These are phyloP conservation scores for Xylaria cubensis DNA, from an alignment of 495 filamentous ascomycete species.

Conservation along the genomic window DNA sequence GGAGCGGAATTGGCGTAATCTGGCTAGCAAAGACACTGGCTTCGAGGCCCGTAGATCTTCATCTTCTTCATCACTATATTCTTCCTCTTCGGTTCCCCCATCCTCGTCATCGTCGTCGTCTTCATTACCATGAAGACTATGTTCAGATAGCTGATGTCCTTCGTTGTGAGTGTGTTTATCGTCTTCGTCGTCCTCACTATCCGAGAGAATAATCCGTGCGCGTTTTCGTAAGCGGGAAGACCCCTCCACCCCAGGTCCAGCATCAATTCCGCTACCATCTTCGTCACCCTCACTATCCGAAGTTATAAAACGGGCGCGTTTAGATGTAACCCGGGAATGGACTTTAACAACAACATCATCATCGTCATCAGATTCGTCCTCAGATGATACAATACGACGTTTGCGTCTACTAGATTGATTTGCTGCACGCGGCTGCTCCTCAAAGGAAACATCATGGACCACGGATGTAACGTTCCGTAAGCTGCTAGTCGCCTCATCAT, in stretches of 20 bases:
- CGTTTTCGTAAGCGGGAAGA: not conserved
- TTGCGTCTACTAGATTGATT: conserved; percentile 27
- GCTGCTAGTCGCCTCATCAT: conserved; percentile 14
- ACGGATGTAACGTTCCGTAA: conserved; percentile 25
- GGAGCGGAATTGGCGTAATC: conserved; percentile 33
- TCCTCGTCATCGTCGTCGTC: not conserved
- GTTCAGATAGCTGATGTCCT: not conserved
- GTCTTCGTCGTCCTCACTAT: conserved; percentile 9
- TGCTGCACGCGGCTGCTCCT: conserved; percentile 19
- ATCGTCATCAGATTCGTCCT: conserved; percentile 29
- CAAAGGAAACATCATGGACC: conserved; percentile 27
- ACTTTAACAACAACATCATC: not conserved
- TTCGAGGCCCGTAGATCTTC: conserved; percentile 25
- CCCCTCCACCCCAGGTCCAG: not conserved
- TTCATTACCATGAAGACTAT: not conserved
- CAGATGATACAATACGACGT: conserved; percentile 38
- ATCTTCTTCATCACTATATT: conserved; percentile 24
- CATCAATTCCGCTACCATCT: not conserved
- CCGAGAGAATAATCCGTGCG: not conserved
- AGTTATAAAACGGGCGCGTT: conserved; percentile 4
- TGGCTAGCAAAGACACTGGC: conserved; percentile 34
- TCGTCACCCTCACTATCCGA: conserved; percentile 15
- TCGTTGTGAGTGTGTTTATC: not conserved
- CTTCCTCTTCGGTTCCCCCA: conserved; percentile 5
- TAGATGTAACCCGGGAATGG: not conserved